Percentiles rank a stretch among this genome's conserved stretches.
Evolutionary conservation across 805 yeast genomes (phyloP).

Genomic region (Diddensiella santjacobensis): DNA sequence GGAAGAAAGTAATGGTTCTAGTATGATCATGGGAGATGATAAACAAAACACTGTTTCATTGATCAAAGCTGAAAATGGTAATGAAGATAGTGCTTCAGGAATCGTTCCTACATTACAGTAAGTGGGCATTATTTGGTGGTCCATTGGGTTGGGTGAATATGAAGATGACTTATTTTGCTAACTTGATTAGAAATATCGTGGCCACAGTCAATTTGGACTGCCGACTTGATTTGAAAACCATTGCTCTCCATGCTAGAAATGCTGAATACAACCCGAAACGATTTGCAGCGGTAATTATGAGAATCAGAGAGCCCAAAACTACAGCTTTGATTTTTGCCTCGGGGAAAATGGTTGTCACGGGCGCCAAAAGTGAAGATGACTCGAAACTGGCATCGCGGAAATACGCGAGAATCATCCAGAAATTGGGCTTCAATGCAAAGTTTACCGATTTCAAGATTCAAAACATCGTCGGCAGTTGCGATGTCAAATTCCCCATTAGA

Average conservation of each 20-base stretch:
- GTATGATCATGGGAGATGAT: not conserved
- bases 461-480: slow-evolving; percentile 98
- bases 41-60: slow-evolving; percentile 15
- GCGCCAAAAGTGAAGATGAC: slow-evolving; percentile 98
- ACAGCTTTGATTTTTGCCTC: slow-evolving; percentile 97
- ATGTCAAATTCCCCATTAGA: slow-evolving; percentile 95
- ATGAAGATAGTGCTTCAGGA: slow-evolving; percentile 81
- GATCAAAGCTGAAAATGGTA: slow-evolving; percentile 32
- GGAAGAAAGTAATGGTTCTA: not conserved
- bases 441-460: slow-evolving; percentile 97
- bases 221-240: slow-evolving; percentile 91
- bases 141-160: not conserved
- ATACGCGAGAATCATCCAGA: slow-evolving; percentile 96
- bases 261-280: slow-evolving; percentile 97
- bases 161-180: not conserved
- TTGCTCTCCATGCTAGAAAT: slow-evolving; percentile 97
- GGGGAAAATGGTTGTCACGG: slow-evolving; percentile 99
- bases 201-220: slow-evolving; percentile 98
- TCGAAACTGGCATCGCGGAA: slow-evolving; percentile 97
- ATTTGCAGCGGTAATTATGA: slow-evolving; percentile 99
- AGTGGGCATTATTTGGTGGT: too few relatives aligned
- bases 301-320: slow-evolving; percentile 97
- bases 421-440: slow-evolving; percentile 95
- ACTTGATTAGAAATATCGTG: slow-evolving; percentile 70
- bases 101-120: slow-evolving; percentile 81